Conservation (phyloP, 176 grass and related monocot species). For the Stipa capillata region DNA sequence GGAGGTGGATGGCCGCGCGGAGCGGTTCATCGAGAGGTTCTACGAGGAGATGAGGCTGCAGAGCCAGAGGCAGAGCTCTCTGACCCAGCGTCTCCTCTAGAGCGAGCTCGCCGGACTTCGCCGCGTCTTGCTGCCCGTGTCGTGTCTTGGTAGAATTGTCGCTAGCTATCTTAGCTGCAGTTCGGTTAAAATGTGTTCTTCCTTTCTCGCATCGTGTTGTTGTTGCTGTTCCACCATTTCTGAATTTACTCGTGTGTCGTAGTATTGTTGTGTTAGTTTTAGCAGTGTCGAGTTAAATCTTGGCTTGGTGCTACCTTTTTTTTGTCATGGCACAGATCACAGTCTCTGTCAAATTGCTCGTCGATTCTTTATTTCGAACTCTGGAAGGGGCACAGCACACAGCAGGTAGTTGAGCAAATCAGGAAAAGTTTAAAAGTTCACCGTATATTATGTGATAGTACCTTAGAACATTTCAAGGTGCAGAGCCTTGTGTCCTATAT, state of each 20-base stretch:
- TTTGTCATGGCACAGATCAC: background rate
- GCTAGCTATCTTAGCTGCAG: conserved; percentile 41
- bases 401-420: background rate
- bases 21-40: conserved; percentile 88
- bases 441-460: background rate
- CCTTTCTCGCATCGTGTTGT: background rate
- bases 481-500: background rate
- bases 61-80: conserved; percentile 59
- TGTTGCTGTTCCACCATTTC: background rate
- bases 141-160: conserved; percentile 3
- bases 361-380: background rate
- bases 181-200: background rate
- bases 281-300: background rate
- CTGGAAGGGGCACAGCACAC: background rate
- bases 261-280: background rate
- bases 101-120: background rate
- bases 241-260: background rate
- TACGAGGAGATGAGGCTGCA: conserved; percentile 70
- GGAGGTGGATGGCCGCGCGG: conserved; percentile 60
- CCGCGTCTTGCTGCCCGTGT: too few relatives aligned
- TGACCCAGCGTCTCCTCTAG: conserved; percentile 29
- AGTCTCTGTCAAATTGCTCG: background rate
- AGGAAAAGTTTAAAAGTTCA: conserved; percentile 11
- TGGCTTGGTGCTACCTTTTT: background rate
- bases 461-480: background rate